A percentile compares a stretch with the other conserved stretches of the same genome.
Evolutionary conservation across 305 asterid genomes (phyloP).

Genomic region (Solanum chacoense): DNA sequence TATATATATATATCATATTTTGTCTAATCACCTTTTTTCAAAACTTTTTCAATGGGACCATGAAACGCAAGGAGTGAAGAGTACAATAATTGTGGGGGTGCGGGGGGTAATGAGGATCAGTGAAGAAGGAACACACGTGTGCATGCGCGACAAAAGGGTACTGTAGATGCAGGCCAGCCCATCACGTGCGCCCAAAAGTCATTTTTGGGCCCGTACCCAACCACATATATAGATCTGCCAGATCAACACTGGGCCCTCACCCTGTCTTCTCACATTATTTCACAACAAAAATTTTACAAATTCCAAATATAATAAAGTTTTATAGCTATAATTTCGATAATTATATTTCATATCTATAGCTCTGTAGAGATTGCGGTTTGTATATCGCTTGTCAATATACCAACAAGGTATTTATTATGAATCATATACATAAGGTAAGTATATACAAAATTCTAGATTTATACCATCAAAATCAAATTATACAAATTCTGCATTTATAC

Average conservation of each 20-base stretch:
- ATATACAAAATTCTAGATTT: too few relatives aligned
- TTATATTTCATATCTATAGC: too few relatives aligned
- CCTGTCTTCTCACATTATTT: background rate
- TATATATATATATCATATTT: too few relatives aligned
- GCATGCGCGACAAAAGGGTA: slow-evolving; percentile 28
- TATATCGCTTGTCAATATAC: too few relatives aligned
- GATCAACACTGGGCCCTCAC: background rate
- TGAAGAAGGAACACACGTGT: slow-evolving; percentile 38
- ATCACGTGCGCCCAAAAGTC: slow-evolving; percentile 42
- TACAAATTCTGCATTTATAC: background rate
- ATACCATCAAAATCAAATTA: too few relatives aligned
- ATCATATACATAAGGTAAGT: too few relatives aligned
- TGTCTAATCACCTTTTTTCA: too few relatives aligned
- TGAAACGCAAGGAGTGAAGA: background rate
- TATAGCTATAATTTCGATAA: too few relatives aligned
- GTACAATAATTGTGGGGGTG: background rate
- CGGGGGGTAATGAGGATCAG: background rate
- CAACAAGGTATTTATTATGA: too few relatives aligned
- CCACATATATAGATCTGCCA: background rate
- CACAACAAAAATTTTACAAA: background rate
- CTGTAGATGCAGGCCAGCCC: slow-evolving; percentile 27
- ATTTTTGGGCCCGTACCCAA: slow-evolving; percentile 14
- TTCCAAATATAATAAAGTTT: too few relatives aligned
- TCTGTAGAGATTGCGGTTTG: too few relatives aligned
- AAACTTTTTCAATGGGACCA: background rate